Evolutionary conservation across 2,329 filamentous ascomycete species (phyloP).

Genomic region (Nothopassalora personata): DNA sequence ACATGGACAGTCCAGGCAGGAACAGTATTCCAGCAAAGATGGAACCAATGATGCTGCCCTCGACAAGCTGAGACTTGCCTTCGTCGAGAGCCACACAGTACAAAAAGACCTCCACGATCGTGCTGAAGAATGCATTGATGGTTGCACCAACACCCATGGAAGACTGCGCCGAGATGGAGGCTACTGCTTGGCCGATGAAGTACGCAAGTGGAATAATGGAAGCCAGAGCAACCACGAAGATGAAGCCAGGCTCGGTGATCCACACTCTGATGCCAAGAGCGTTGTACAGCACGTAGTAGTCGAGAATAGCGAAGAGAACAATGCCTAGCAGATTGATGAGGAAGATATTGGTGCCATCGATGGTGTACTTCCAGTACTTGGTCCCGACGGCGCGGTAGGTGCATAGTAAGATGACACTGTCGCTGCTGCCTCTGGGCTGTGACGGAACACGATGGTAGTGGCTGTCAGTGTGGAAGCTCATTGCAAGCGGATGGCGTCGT

Average conservation of each 20-base stretch:
- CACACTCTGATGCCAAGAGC: conserved; percentile 64
- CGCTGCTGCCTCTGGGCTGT: conserved; percentile 50
- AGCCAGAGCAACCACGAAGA: conserved; percentile 76
- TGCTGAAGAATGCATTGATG: conserved; percentile 97
- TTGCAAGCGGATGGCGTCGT: conserved; percentile 80
- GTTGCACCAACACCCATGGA: conserved; percentile 97
- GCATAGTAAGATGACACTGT: conserved; percentile 75
- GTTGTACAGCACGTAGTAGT: conserved; percentile 74
- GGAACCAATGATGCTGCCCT: conserved; percentile 94
- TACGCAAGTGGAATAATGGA: conserved; percentile 97
- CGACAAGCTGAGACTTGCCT: conserved; percentile 87
- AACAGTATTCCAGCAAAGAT: conserved; percentile 97
- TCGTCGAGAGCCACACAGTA: conserved; percentile 92
- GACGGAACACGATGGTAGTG: conserved; percentile 62
- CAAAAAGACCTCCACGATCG: conserved; percentile 92
- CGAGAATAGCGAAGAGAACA: conserved; percentile 89
- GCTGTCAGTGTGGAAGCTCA: conserved; percentile 87
- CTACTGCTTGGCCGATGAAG: conserved; percentile 97
- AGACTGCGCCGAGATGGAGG: conserved; percentile 95
- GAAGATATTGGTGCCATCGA: conserved; percentile 98
- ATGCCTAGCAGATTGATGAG: conserved; percentile 93
- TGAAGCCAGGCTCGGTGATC: conserved; percentile 75
- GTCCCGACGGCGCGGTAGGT: conserved; percentile 91
- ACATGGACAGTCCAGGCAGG: conserved; percentile 93
- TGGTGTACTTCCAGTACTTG: conserved; percentile 99